Conservation (phyloP, 371 early-diverging fungal genomes). For the Rhizopus sp. region DNA sequence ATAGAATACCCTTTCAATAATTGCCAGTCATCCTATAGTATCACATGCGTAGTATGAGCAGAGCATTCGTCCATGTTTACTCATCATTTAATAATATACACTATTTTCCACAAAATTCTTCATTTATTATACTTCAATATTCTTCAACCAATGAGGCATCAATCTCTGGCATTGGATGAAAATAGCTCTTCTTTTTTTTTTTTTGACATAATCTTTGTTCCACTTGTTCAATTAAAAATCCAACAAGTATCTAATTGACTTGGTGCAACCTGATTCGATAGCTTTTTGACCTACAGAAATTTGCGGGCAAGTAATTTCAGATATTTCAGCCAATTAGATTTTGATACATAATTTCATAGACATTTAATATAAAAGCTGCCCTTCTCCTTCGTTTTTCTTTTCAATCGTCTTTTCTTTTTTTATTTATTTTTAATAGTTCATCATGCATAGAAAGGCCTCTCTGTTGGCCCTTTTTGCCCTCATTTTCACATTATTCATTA, state of each 20-base stretch:
- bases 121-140: too few relatives aligned
- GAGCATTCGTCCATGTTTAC: too few relatives aligned
- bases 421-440: constrained; percentile 11
- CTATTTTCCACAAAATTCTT: too few relatives aligned
- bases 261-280: constrained; percentile 30
- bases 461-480: constrained; percentile 51
- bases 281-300: neutral
- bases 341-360: constrained; percentile 42
- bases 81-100: too few relatives aligned
- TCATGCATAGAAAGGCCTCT: constrained; percentile 49
- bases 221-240: too few relatives aligned
- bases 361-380: constrained; percentile 12
- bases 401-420: constrained; percentile 24
- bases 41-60: too few relatives aligned
- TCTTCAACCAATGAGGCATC: too few relatives aligned
- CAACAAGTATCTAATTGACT: constrained; percentile 12
- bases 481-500: constrained; percentile 40
- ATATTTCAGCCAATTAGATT: constrained; percentile 37
- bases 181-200: too few relatives aligned
- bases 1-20: too few relatives aligned
- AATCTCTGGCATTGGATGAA: too few relatives aligned
- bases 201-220: too few relatives aligned
- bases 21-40: too few relatives aligned
- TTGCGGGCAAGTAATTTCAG: constrained; percentile 23
- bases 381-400: constrained; percentile 17